Percentiles rank a stretch among this genome's conserved stretches.
phyloP scores from a whole-genome alignment of 495 filamentous ascomycete species.

The Penicillium malachiteum region DNA sequence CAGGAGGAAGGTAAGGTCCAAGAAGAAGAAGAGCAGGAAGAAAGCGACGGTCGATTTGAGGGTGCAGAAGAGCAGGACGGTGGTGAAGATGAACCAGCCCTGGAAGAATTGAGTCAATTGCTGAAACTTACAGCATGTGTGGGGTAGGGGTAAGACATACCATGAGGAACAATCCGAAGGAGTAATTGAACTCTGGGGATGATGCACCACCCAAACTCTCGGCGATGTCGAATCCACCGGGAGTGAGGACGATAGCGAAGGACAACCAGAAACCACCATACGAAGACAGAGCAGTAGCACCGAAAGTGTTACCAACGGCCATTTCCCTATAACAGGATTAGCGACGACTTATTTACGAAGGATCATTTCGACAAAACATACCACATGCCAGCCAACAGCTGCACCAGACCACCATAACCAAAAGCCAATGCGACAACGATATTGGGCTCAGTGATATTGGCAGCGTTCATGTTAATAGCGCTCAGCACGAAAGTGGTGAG shows the following conservation, averaged over 20 bases:
- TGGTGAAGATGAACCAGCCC: slow-evolving; percentile 99
- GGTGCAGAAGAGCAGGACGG: slow-evolving; percentile 82
- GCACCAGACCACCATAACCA: slow-evolving; percentile 85
- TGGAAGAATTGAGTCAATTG: slow-evolving; percentile 16
- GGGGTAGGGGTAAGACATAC: slow-evolving; percentile 36
- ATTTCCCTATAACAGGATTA: slow-evolving; percentile 70
- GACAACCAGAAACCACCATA: slow-evolving; percentile 98
- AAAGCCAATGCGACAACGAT: slow-evolving; percentile 70
- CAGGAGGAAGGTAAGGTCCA: slow-evolving; percentile 89
- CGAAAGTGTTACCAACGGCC: slow-evolving; percentile 97
- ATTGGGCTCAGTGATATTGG: slow-evolving; percentile 58
- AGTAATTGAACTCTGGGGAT: slow-evolving; percentile 54
- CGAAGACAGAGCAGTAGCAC: slow-evolving; percentile 93
- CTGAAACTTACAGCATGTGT: neutral
- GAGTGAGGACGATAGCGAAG: slow-evolving; percentile 85
- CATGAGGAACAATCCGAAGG: slow-evolving; percentile 83
- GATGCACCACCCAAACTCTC: slow-evolving; percentile 19
- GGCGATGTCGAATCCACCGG: slow-evolving; percentile 65
- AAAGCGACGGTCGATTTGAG: slow-evolving; percentile 93
- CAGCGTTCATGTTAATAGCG: slow-evolving; percentile 73
- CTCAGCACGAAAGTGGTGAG: slow-evolving; percentile 94
- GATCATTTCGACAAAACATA: slow-evolving; percentile 48
- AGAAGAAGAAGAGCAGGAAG: slow-evolving; percentile 91
- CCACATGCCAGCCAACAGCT: slow-evolving; percentile 97
- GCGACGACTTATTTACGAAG: neutral